Evolutionary conservation across 352 stramenopile genomes (phyloP).

Genomic region (Phytophthora palmivora): DNA sequence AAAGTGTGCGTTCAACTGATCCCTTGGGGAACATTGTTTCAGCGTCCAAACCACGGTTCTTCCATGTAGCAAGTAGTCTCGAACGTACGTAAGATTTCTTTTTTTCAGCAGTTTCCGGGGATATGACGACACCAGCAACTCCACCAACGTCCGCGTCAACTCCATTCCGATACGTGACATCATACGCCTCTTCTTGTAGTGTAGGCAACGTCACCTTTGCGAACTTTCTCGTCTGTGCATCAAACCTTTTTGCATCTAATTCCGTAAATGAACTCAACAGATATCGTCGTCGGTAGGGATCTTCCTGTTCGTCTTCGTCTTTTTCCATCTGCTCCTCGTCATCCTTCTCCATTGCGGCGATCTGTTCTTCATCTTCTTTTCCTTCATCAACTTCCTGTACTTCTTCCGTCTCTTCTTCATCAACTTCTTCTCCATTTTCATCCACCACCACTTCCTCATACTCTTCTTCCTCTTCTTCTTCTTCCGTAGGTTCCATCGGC

Average conservation of each 20-base stretch:
- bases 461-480: conserved; percentile 54
- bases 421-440: conserved; percentile 49
- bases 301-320: conserved; percentile 46
- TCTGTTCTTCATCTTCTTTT: conserved; percentile 40
- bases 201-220: conserved; percentile 29
- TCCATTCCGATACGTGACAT: conserved; percentile 51
- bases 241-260: conserved; percentile 50
- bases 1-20: conserved; percentile 61
- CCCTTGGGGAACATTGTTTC: conserved; percentile 39
- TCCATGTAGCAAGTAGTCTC: conserved; percentile 61
- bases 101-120: conserved; percentile 25
- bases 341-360: conserved; percentile 35
- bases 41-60: conserved; percentile 40
- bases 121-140: conserved; percentile 24
- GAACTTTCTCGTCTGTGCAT: conserved; percentile 50
- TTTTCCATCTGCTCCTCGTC: conserved; percentile 28
- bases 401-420: conserved; percentile 40
- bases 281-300: conserved; percentile 73
- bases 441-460: conserved; percentile 58
- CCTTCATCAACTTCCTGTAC: conserved; percentile 44
- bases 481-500: conserved; percentile 29
- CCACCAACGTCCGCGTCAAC: conserved; percentile 6
- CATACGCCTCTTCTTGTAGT: conserved; percentile 41
- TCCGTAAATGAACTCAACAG: conserved; percentile 59
- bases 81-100: conserved; percentile 55